Conservation (phyloP, 2,329 filamentous ascomycete species). For the Beauveria medogensis region DNA sequence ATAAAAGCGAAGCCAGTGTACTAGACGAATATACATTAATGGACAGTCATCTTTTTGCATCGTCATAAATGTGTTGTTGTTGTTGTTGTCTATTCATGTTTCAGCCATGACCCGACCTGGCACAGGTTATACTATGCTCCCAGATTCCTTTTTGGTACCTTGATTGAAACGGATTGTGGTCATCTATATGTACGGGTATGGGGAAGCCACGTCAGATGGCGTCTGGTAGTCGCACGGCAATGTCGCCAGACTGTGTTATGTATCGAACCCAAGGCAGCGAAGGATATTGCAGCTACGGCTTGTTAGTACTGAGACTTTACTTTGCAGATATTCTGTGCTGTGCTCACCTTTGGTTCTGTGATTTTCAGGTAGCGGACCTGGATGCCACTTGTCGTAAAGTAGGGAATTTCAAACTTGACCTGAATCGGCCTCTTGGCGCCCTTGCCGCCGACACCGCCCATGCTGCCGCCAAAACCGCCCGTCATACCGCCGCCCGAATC, state of each 20-base stretch:
- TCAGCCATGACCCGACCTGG: not conserved
- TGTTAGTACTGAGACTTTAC: constrained; percentile 3
- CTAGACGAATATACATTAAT: not conserved
- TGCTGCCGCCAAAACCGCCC: constrained; percentile 90
- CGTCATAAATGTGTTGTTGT: not conserved
- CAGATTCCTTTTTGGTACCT: not conserved
- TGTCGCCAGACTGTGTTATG: constrained; percentile 96
- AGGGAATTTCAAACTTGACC: constrained; percentile 99
- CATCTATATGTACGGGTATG: not conserved
- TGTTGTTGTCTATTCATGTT: not conserved
- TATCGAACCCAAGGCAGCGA: constrained; percentile 97
- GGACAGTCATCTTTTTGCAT: not conserved
- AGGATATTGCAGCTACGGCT: constrained; percentile 80
- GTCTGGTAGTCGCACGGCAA: constrained; percentile 90
- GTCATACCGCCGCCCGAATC: constrained; percentile 97
- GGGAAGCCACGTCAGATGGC: constrained; percentile 48
- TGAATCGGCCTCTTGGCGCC: constrained; percentile 89
- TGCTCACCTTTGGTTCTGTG: constrained; percentile 86
- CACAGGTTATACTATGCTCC: not conserved
- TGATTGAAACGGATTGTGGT: not conserved
- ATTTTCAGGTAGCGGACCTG: constrained; percentile 99
- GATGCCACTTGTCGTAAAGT: constrained; percentile 98
- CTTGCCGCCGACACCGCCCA: constrained; percentile 84
- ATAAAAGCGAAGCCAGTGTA: not conserved
- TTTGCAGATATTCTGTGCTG: not conserved